These are phyloP conservation scores for Sporothrix pseudoabietina DNA, from an alignment of 2,329 filamentous ascomycete genomes.

Conservation along the genomic window DNA sequence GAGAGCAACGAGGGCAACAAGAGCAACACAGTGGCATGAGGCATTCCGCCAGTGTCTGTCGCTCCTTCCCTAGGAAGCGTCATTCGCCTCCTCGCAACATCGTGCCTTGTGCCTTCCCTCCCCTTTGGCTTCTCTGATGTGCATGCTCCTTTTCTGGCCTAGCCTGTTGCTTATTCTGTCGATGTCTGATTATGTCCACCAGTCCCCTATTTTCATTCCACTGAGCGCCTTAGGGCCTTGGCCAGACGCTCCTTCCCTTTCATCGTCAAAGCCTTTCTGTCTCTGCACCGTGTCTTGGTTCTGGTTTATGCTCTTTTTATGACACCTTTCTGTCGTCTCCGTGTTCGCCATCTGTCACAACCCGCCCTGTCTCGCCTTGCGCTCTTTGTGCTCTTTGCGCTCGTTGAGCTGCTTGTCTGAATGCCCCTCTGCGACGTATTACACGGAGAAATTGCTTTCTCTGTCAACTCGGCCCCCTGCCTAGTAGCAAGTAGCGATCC, in stretches of 20 bases:
- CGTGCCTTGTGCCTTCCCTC: constrained; percentile 5
- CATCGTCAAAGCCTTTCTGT: background rate
- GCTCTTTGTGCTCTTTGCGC: background rate
- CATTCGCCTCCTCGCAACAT: background rate
- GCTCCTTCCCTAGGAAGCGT: background rate
- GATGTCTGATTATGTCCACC: background rate
- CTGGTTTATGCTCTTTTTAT: background rate
- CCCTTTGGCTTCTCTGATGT: background rate
- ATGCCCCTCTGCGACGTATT: background rate
- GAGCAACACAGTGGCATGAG: background rate
- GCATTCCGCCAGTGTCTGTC: background rate
- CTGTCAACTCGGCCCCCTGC: constrained; percentile 21
- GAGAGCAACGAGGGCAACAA: no score
- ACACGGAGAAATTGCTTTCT: background rate
- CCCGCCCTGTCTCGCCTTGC: background rate
- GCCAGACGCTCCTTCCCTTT: constrained; percentile 12
- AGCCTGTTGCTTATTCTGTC: constrained; percentile 12
- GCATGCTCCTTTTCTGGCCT: background rate
- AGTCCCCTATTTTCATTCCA: background rate
- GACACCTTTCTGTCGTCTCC: background rate
- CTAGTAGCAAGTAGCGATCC: constrained; percentile 23
- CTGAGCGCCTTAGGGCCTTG: constrained; percentile 12
- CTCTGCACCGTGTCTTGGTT: background rate
- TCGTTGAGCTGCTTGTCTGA: background rate
- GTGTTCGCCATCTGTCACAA: background rate